A percentile compares a stretch with the other conserved stretches of the same genome.
Conservation (phyloP, 202 grass and related monocot species). For the Schoenoplectus tabernaemontani region DNA sequence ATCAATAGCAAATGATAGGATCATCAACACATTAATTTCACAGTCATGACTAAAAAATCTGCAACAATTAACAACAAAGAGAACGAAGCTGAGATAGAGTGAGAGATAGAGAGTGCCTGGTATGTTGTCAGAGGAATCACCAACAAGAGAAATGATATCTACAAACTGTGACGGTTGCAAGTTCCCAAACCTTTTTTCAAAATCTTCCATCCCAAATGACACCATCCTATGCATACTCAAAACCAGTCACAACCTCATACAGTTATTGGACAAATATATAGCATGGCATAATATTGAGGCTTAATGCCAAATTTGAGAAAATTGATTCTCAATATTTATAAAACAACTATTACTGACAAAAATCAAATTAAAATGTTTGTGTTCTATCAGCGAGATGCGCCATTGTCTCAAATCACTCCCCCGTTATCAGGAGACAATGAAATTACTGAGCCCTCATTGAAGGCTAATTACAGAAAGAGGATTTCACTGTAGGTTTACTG, state of each 20-base stretch:
- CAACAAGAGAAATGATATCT: slow-evolving; percentile 81
- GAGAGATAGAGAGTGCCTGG: slow-evolving; percentile 48
- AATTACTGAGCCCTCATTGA: background rate
- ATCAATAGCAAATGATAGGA: background rate
- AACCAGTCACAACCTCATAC: slow-evolving; percentile 24
- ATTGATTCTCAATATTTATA: background rate
- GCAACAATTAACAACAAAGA: slow-evolving; percentile 15
- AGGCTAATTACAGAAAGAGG: background rate
- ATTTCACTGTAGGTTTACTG: background rate
- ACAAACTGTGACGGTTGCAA: slow-evolving; percentile 91
- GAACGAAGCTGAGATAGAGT: slow-evolving; percentile 8
- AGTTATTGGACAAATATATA: slow-evolving; percentile 4
- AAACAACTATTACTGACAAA: background rate
- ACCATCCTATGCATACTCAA: slow-evolving; percentile 59
- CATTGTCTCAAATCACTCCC: background rate
- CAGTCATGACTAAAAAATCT: background rate
- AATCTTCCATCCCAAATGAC: slow-evolving; percentile 97
- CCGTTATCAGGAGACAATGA: background rate
- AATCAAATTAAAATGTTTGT: background rate
- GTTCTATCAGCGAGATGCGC: background rate
- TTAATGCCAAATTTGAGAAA: too few relatives aligned
- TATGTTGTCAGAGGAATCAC: slow-evolving; percentile 95
- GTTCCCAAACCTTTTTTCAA: slow-evolving; percentile 64
- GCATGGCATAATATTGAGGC: background rate
- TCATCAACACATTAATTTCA: background rate